Evolutionary conservation across 805 yeast species (phyloP).

Genomic region (Starmera caribaea): DNA sequence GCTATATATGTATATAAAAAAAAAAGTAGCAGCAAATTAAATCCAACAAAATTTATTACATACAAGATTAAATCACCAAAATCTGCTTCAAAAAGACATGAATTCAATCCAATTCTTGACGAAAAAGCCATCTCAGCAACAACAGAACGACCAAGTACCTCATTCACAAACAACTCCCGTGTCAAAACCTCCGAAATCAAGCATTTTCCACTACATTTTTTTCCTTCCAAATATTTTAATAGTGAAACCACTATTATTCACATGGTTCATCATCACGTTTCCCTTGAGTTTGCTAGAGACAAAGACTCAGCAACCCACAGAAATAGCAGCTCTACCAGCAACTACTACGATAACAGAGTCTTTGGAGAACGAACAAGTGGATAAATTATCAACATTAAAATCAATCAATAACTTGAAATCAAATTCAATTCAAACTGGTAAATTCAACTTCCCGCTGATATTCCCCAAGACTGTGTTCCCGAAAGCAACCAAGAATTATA

Average conservation of each 20-base stretch:
- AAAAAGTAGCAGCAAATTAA: too few relatives aligned
- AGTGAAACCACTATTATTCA: constrained; percentile 38
- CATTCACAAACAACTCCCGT: neutral
- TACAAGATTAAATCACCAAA: too few relatives aligned
- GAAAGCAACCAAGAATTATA: constrained; percentile 27
- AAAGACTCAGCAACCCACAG: neutral
- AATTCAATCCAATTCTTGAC: too few relatives aligned
- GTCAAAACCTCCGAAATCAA: constrained; percentile 1
- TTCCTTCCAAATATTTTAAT: constrained; percentile 42
- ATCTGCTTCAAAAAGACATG: too few relatives aligned
- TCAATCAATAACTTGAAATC: constrained; percentile 11
- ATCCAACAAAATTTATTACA: too few relatives aligned
- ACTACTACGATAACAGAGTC: constrained; percentile 10
- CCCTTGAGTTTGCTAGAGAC: constrained; percentile 40
- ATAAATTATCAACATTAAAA: constrained; percentile 3
- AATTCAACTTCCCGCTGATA: constrained; percentile 7
- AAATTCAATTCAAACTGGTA: constrained; percentile 7
- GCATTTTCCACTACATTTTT: constrained; percentile 20
- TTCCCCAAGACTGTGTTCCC: constrained; percentile 34
- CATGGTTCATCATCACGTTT: constrained; percentile 43
- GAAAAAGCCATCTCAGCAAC: neutral
- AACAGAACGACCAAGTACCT: too few relatives aligned
- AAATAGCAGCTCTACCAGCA: neutral
- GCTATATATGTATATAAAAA: too few relatives aligned
- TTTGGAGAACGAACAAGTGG: constrained; percentile 12